These are phyloP conservation scores for Debaryomyces tyrocola DNA, from an alignment of 805 yeast genomes.

Conservation along the genomic window DNA sequence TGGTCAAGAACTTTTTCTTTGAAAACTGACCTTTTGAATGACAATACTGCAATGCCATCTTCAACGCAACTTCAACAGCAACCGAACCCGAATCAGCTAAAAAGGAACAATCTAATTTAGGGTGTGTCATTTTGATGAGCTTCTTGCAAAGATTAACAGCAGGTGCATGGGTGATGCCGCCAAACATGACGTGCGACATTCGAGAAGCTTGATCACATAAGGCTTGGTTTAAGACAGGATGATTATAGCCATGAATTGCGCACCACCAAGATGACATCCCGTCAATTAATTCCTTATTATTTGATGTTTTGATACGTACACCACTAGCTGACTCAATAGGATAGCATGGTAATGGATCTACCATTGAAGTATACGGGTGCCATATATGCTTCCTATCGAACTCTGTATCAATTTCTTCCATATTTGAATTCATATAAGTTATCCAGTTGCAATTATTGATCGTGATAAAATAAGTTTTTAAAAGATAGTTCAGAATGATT, in stretches of 20 bases:
- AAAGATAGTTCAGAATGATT: too few relatives aligned
- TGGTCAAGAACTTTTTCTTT: conserved; percentile 29
- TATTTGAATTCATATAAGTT: background rate
- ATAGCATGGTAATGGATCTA: conserved; percentile 18
- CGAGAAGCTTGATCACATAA: conserved; percentile 26
- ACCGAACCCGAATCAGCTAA: conserved; percentile 20
- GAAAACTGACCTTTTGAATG: conserved; percentile 22
- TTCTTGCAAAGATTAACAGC: conserved; percentile 26
- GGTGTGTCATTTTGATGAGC: conserved; percentile 30
- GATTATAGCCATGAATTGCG: conserved; percentile 27
- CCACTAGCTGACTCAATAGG: conserved; percentile 22
- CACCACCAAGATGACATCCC: conserved; percentile 36
- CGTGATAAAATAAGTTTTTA: too few relatives aligned
- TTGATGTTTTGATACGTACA: conserved; percentile 14
- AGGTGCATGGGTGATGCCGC: conserved; percentile 20
- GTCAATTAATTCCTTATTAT: conserved; percentile 17
- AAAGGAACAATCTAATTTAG: conserved; percentile 10
- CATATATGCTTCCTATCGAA: conserved; percentile 25
- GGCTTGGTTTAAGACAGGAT: conserved; percentile 19
- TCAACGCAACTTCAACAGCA: conserved; percentile 37
- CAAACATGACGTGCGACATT: conserved; percentile 24
- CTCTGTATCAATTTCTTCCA: conserved; percentile 3
- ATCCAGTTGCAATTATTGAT: too few relatives aligned
- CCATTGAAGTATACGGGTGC: conserved; percentile 31
- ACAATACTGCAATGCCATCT: conserved; percentile 32